phyloP scores from a whole-genome alignment of 495 filamentous ascomycete genomes.

The Entonaema liquescens region DNA sequence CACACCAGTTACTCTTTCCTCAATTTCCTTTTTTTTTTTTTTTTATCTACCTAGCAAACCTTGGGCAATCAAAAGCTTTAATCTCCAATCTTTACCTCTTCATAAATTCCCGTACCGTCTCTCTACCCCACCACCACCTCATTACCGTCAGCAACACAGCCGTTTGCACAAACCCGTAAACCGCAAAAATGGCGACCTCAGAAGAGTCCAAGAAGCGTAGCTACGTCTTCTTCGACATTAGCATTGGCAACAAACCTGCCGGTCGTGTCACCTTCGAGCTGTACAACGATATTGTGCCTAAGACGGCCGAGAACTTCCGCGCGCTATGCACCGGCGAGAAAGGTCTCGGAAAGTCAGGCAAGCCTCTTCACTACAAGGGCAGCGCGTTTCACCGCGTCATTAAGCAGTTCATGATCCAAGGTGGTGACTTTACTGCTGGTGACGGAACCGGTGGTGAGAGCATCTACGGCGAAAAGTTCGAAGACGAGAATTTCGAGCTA shows the following conservation, averaged over 20 bases:
- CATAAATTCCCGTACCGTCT: neutral
- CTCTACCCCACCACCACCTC: neutral
- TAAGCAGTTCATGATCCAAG: conserved; percentile 99
- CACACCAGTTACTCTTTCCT: neutral
- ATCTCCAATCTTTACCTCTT: neutral
- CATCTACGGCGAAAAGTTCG: conserved; percentile 98
- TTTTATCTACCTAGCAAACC: neutral
- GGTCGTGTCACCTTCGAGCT: conserved; percentile 86
- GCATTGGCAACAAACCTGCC: conserved; percentile 72
- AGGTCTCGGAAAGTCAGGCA: conserved; percentile 81
- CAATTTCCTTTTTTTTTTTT: neutral
- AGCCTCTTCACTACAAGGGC: conserved; percentile 90
- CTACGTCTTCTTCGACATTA: conserved; percentile 89
- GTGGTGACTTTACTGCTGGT: conserved; percentile 94
- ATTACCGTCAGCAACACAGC: neutral
- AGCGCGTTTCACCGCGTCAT: conserved; percentile 96
- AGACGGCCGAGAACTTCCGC: conserved; percentile 96
- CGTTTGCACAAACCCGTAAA: neutral
- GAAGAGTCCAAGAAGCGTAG: conserved; percentile 62
- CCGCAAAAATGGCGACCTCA: conserved; percentile 45
- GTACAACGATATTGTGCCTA: conserved; percentile 90
- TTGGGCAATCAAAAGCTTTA: conserved; percentile 2
- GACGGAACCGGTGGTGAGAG: conserved; percentile 97
- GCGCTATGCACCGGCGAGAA: conserved; percentile 93
- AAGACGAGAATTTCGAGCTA: conserved; percentile 93